Base-by-base conservation (phyloP, 257 asterid species). In the Penstemon barbatus region DNA sequence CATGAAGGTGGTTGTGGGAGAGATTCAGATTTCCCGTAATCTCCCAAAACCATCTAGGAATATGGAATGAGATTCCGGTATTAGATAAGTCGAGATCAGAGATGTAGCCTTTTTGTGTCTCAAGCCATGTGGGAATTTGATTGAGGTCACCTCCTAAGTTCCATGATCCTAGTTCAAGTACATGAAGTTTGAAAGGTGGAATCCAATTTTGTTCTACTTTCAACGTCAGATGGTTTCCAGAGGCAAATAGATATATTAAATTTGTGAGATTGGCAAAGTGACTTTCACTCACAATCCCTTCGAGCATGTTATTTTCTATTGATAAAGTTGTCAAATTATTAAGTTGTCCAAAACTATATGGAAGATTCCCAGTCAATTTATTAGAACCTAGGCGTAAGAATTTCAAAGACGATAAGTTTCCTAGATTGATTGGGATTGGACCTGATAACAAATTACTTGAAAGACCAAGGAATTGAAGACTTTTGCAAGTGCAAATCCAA, bases 21-120 rank as follows among this genome's bases (percentile, higher is more conserved):
- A 81, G 75, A 67, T 69, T 64, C 19, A 75, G n/a, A 8, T 0
- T 0, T 0, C 0, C 33, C 33, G 33, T 0, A 0, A 73, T 46
- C 7, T 44, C 15, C 84, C 84, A 79, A 40, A 82, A 5, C 82
- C 84, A 79, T 1, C 6, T 39, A n/a, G 84, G 79, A 66, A 79
- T 45, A 33, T 8, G 10, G 10, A 66, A 65, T 0, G 66, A 38
- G 10, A 79, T 57, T 36, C 81, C 79, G 7, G 74, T 66, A 11
- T 25, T 51, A 1, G 84, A 82, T 37, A 83, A 51, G 54, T 79
- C 81, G 3, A 72, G 62, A 0, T 0, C 0, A 0, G 0, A 0
- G 3, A 74, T 53, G n/a, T 4, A 4, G 8, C 15, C 7, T 37
- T 41, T 66, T 13, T 79, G 78, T 3, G 72, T 48, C 0, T 49